phyloP scores from a whole-genome alignment of 2,329 filamentous ascomycete genomes.

The Bertia moriformis region DNA sequence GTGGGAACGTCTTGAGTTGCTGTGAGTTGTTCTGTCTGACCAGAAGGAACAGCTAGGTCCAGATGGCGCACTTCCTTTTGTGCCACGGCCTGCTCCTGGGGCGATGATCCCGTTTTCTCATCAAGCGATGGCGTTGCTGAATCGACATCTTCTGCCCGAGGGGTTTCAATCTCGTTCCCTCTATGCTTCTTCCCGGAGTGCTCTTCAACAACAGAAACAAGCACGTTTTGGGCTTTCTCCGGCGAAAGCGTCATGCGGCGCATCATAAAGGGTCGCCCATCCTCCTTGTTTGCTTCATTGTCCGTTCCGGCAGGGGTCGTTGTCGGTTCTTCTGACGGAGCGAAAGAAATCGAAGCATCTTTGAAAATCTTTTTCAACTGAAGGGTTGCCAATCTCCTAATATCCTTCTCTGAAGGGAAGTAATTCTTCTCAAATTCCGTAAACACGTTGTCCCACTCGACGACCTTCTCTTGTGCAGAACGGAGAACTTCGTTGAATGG shows the following conservation, averaged over 20 bases:
- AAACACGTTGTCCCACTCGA: constrained; percentile 86
- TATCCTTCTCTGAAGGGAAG: constrained; percentile 80
- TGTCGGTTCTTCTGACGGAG: constrained; percentile 48
- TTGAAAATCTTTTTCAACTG: constrained; percentile 92
- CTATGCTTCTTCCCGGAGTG: neutral
- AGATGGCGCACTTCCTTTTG: neutral
- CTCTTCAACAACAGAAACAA: neutral
- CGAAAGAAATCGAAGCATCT: constrained; percentile 51
- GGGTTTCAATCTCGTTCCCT: no score
- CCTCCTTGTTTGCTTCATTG: constrained; percentile 19
- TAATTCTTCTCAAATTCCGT: constrained; percentile 83
- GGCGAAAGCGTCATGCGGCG: constrained; percentile 11
- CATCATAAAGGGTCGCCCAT: constrained; percentile 20
- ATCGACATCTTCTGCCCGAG: no score
- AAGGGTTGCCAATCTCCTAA: constrained; percentile 75
- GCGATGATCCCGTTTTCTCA: neutral
- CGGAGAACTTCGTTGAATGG: constrained; percentile 80
- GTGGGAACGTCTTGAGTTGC: no score
- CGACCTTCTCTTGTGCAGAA: constrained; percentile 80
- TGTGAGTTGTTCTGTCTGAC: no score
- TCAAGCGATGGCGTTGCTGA: no score
- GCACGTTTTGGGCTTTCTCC: constrained; percentile 27
- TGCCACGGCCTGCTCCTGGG: neutral
- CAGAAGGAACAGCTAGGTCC: neutral
- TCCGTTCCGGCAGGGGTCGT: constrained; percentile 35